phyloP scores from a whole-genome alignment of 1,284 basidiomycete species.

The Cystobasidium sp. region DNA sequence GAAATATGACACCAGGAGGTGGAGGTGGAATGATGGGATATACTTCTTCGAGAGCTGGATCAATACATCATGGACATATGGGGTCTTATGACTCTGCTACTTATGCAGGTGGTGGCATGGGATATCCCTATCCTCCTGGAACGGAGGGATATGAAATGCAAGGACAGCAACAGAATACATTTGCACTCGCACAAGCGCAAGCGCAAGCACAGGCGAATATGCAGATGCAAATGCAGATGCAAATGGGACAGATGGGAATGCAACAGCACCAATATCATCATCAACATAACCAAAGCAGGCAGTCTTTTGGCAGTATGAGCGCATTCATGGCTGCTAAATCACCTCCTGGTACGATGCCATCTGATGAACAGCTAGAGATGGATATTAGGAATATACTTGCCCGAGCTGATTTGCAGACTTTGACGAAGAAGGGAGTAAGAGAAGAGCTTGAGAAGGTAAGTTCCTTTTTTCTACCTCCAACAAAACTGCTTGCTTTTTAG shows the following conservation, averaged over 20 bases:
- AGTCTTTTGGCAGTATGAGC: constrained; percentile 14
- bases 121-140: background rate
- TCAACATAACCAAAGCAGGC: constrained; percentile 12
- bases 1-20: constrained; percentile 31
- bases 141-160: constrained; percentile 41
- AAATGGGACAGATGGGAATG: constrained; percentile 2
- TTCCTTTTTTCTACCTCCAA: background rate
- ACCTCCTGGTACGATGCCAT: constrained; percentile 15
- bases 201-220: background rate
- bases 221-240: constrained; percentile 12
- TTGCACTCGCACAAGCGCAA: background rate
- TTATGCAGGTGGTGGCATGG: constrained; percentile 12
- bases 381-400: constrained; percentile 72
- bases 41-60: constrained; percentile 35
- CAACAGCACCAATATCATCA: background rate
- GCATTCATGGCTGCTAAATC: constrained; percentile 28
- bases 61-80: constrained; percentile 27
- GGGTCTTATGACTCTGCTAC: background rate
- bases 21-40: constrained; percentile 23
- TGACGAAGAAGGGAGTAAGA: constrained; percentile 87
- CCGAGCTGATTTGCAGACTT: constrained; percentile 78
- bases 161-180: constrained; percentile 30
- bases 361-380: constrained; percentile 41
- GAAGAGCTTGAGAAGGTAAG: constrained; percentile 62
- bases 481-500: background rate